Evolutionary conservation across 495 filamentous ascomycete genomes (phyloP), one percentile per base, ranked within the genome.

Genomic region (Letharia lupina): DNA sequence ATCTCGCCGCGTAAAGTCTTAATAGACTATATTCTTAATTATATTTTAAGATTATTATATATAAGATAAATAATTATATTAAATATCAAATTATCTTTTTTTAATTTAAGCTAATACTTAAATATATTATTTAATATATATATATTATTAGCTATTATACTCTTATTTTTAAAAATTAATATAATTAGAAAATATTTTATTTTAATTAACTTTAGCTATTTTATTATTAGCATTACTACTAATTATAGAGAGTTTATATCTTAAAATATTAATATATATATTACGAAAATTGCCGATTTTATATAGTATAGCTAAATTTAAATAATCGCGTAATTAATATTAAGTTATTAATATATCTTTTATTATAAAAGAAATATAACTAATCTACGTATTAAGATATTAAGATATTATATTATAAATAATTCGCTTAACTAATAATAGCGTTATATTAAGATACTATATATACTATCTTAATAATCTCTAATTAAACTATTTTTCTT

Each of bases 351-450:
- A 41, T 6, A 41, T 57, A 57, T 57, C 52, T 57, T 15, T 57
- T 57, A n/a, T 33, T 57, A 57, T 20, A 56, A 6, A 8, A 28
- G 23, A 28, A 28, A 28, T 28, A 28, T 28, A 28, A 28, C 23
- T 28, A 28, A 28, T 28, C 23, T 28, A 28, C 23, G 23, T 28
- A 28, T 28, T 28, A 28, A 28, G 23, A 28, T 28, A 28, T 28
- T 28, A 41, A 23, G 20, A 16, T 56, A 56, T 56, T 56, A 56
- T 23, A 16, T 56, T 28, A 23, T 56, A 10, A 28, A 28, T n/a
- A 62, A 42, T 47, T 62, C 20, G 3, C 45, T 42, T 62, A 62
- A 6, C 44, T 62, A 44, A 62, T 42, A 47, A n/a, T 47, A 62
- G 28, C 45, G 20, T 3, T 44, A 47, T 28, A 28, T 28, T 28